These are phyloP conservation scores for Xenoacremonium recifei DNA, from an alignment of 2,329 filamentous ascomycete species.

Conservation along the genomic window DNA sequence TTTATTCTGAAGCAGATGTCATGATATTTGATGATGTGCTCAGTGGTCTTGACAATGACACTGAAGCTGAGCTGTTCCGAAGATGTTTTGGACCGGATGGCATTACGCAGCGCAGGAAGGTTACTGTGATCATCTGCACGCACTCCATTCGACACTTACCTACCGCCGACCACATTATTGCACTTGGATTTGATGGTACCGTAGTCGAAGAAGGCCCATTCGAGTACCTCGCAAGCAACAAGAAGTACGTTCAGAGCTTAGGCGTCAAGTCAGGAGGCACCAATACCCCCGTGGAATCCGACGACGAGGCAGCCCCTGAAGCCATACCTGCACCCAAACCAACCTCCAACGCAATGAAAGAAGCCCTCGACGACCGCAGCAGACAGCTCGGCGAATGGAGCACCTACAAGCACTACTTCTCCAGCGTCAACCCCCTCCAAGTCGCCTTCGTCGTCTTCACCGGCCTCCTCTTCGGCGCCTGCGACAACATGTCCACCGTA, in stretches of 20 bases:
- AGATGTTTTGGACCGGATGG: constrained; percentile 41
- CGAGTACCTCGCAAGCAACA: constrained; percentile 25
- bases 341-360: background rate
- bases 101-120: constrained; percentile 34
- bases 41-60: constrained; percentile 43
- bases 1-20: constrained; percentile 40
- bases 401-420: constrained; percentile 36
- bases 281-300: background rate
- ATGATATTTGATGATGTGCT: constrained; percentile 46
- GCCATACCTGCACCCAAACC: background rate
- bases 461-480: constrained; percentile 24
- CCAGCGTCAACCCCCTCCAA: constrained; percentile 19
- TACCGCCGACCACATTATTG: constrained; percentile 46
- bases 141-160: constrained; percentile 32
- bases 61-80: constrained; percentile 41
- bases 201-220: constrained; percentile 41
- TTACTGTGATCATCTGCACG: constrained; percentile 41
- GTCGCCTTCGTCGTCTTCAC: constrained; percentile 19
- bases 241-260: constrained; percentile 38
- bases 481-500: constrained; percentile 29
- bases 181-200: constrained; percentile 38
- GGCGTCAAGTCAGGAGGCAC: constrained; percentile 26
- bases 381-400: constrained; percentile 31
- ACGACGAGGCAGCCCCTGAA: constrained; percentile 1
- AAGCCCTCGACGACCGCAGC: constrained; percentile 18